Base-by-base conservation (phyloP, 441 rosid species). In the Populus hybrid region DNA sequence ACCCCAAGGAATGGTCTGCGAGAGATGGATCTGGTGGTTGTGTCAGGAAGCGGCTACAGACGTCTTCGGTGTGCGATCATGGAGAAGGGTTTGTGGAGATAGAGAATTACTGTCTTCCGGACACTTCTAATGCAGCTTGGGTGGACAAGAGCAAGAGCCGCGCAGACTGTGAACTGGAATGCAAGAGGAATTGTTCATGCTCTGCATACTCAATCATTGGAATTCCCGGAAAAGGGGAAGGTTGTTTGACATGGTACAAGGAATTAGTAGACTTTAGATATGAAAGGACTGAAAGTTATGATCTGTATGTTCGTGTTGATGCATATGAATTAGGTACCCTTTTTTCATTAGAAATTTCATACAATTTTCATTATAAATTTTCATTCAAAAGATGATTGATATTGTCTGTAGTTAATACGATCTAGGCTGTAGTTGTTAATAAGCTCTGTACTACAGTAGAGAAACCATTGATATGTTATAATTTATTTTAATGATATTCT, bases 51-150 rank as follows among this genome's bases (percentile, higher is more conserved):
- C 75, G 67, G 0, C 57, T 21, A 5, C 40, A 67, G 24, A 50
- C 74, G 10, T 46, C 78, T 10, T 38, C 77, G 8, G 12, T 69
- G 20, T 84, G 83, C 67, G 42, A 36, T 2, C 24, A 28, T 35
- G 76, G 72, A 23, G 86, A 85, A 42, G 81, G 84, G 12, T 82
- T 84, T 78, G 21, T 84, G 23, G 82, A 75, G 46, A 72, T 80
- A 16, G 30, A 10, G 26, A 21, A 34, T 7, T 69, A 80, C 10
- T 75, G 80, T 50, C 28, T 76, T 69, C 88, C 86, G 11, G 86
- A 84, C 38, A 70, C 81, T 11, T 71, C 81, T 3, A 18, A 11
- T 3, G 81, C 81, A 2, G 40, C 23, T 68, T 77, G 73, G 81
- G 1, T 85, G 5, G n/a, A 70, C 23, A 50, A 1, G 57, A 72